Evolutionary conservation across 1,284 basidiomycete genomes (phyloP).

Genomic region (Pisolithus thermaeus): DNA sequence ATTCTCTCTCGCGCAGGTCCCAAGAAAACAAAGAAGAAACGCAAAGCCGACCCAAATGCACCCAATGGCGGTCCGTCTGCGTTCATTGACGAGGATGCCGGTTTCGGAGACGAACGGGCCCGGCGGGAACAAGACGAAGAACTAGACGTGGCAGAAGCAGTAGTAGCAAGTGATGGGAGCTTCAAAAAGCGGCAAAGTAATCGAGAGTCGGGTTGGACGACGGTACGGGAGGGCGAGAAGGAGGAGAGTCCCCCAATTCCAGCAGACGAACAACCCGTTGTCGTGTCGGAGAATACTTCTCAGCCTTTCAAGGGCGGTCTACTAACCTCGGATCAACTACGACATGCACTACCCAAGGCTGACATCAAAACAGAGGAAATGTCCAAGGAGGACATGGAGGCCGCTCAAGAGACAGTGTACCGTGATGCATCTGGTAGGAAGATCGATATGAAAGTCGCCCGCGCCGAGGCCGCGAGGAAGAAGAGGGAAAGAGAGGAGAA

Average conservation of each 20-base stretch:
- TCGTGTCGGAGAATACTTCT: constrained; percentile 40
- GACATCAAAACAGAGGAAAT: constrained; percentile 36
- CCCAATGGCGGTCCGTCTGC: constrained; percentile 29
- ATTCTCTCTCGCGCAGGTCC: constrained; percentile 70
- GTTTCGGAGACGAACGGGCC: constrained; percentile 45
- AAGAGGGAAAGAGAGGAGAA: constrained; percentile 79
- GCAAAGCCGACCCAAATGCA: constrained; percentile 44
- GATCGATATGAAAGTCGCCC: constrained; percentile 82
- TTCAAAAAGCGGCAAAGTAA: constrained; percentile 69
- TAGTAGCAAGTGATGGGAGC: constrained; percentile 60
- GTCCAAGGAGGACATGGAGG: constrained; percentile 47
- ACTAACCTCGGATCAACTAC: constrained; percentile 60
- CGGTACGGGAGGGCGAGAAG: constrained; percentile 40
- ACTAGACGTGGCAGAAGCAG: constrained; percentile 51
- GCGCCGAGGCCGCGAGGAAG: constrained; percentile 72
- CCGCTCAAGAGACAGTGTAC: constrained; percentile 87
- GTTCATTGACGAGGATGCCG: constrained; percentile 66
- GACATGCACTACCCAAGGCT: constrained; percentile 47
- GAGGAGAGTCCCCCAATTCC: constrained; percentile 49
- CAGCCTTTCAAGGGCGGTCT: constrained; percentile 68
- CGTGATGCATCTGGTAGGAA: constrained; percentile 86
- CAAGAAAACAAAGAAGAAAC: constrained; percentile 69
- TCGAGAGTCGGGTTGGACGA: constrained; percentile 54
- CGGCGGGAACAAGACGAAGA: constrained; percentile 41
- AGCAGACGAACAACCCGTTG: constrained; percentile 64